Evolutionary conservation across 176 grass and related monocot species (phyloP), one percentile per base, ranked within the genome.

Genomic region (Miscanthus lutarioriparius): DNA sequence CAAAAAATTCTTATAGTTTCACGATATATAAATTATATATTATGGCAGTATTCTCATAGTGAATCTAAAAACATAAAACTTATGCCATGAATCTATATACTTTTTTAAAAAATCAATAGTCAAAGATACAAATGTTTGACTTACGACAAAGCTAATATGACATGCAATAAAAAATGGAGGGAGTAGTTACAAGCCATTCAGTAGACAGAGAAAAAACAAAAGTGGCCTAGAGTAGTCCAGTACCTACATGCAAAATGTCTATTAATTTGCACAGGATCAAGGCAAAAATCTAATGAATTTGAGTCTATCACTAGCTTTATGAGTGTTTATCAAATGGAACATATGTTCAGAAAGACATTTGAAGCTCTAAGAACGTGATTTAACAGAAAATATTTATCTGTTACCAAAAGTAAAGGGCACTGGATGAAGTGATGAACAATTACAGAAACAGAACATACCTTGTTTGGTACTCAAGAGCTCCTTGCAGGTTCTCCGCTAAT

Each of bases 401-500:
- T 19, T 36, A 65, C 19, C 37, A 79, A 79, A 14, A 74, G n/a
- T 22, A 65, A 39, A 2, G 37, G 45, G 17, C 20, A 72, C 10
- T 19, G 73, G 26, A 19, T 76, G n/a, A n/a, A n/a, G n/a, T n/a
- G n/a, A n/a, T n/a, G 56, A 64, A 79, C n/a, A 77, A 78, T 22
- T 56, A 64, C 6, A 64, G 53, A 40, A 19, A 74, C 25, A 37
- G 51, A 27, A 45, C 67, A 80, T 78, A 99, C 96, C 88, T 96
- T 80, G 96, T 99, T 90, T 99, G 96, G 81, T 99, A 99, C 84
- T 99, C 96, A 22, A 99, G 90, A 73, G 82, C 80, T 84, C 96
- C 96, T 84, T 92, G 93, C 66, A 94, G 70, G 81, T 99, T 99
- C 83, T 99, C 96, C 72, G 88, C 90, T 82, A 99, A 85, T 64